Evolutionary conservation across 257 asterid species (phyloP).

Genomic region (Prunella vulgaris): DNA sequence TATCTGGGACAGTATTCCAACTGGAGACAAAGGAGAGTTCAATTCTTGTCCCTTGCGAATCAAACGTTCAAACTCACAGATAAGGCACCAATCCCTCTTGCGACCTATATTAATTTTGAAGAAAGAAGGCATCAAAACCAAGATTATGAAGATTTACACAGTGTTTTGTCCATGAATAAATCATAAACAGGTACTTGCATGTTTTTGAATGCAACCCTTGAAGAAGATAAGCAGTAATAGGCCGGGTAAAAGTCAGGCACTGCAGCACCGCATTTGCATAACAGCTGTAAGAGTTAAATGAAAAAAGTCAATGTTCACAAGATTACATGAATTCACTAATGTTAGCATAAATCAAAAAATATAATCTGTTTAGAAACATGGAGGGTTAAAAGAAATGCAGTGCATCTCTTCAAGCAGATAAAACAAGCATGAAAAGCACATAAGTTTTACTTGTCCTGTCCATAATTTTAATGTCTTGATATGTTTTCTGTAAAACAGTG

Average conservation of each 20-base stretch:
- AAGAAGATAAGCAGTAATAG: conserved; percentile 40
- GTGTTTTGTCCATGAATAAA: neutral
- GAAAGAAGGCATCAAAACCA: conserved; percentile 9
- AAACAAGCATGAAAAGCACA: neutral
- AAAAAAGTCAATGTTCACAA: neutral
- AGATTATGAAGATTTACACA: neutral
- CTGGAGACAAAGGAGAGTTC: conserved; percentile 39
- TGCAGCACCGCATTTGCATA: conserved; percentile 62
- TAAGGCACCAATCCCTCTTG: conserved; percentile 43
- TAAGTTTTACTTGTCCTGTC: neutral
- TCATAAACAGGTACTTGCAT: conserved; percentile 35
- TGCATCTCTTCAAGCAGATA: neutral
- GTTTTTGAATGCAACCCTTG: conserved; percentile 42
- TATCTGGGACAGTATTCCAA: conserved; percentile 43
- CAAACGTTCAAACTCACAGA: conserved; percentile 40
- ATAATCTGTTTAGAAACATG: neutral
- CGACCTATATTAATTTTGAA: conserved; percentile 27
- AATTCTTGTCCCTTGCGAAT: conserved; percentile 33
- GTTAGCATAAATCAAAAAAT: neutral
- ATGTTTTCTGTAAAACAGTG: neutral
- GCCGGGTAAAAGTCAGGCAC: conserved; percentile 48
- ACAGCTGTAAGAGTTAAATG: conserved; percentile 36
- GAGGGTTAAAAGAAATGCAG: neutral
- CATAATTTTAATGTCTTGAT: neutral
- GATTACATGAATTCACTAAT: neutral